Evolutionary conservation across 768 basidiomycete genomes (phyloP), one percentile per base, ranked within the genome.

Genomic region (Cystofilobasidium ferigula): DNA sequence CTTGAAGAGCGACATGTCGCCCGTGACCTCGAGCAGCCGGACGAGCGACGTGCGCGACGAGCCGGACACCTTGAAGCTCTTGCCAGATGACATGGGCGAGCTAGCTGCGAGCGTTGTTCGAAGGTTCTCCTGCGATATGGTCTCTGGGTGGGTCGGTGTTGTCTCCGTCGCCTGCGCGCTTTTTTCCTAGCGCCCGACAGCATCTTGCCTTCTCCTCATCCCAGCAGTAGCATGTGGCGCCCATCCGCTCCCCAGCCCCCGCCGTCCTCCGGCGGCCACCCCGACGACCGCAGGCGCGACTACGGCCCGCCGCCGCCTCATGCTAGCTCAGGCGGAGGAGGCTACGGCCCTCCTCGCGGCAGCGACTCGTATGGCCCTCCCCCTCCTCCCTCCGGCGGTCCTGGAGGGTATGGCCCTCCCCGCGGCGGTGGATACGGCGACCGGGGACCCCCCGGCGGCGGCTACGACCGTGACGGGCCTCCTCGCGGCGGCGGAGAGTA

Each of bases 311-410:
- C 51, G 9, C 10, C 51, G 10, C 51, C 14, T 8, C 28, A 26
- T 30, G 10, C 14, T 5, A 18, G 20, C 51, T 26, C 7, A 8
- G 28, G 30, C 26, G 28, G 48, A 4, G 42, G n/a, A 8, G 45
- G 45, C 45, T 47, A 47, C n/a, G 45, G 45, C n/a, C 45, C 45
- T 43, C 42, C 42, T 13, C 42, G 42, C 30, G 30, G 51, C 28
- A n/a, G 30, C 28, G 51, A 54, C 30, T 54, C 51, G 51, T 54
- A 54, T 28, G 51, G 51, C 28, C 51, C 51, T 12, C 51, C 51
- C 30, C 51, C 51, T 54, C 51, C 51, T 54, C 51, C 51, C 30
- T 3, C 5, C 30, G 30, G 51, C 51, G 51, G 51, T 32, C 28
- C 28, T 4, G 51, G 51, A 30, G 51, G 48, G 28, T 54, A 54